Evolutionary conservation across 768 basidiomycete species (phyloP).

Genomic region (Boletus barrowsii): DNA sequence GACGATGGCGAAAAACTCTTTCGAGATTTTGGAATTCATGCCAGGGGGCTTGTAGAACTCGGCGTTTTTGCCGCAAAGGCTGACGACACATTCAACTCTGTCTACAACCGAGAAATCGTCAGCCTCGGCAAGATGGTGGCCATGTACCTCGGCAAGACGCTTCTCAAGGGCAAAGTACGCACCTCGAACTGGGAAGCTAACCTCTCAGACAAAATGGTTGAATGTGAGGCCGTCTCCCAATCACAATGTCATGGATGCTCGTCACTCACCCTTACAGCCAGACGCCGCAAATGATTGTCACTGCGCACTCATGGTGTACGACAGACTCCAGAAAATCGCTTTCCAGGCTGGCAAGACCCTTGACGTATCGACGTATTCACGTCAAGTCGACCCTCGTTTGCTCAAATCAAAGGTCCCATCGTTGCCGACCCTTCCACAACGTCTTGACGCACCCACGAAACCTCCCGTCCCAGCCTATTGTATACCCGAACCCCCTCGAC

Average conservation of each 20-base stretch:
- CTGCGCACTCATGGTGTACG: conserved; percentile 44
- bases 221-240: conserved; percentile 28
- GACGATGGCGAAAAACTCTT: conserved; percentile 50
- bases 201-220: conserved; percentile 37
- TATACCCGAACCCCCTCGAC: conserved; percentile 29
- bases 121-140: conserved; percentile 43
- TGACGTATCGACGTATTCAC: conserved; percentile 21
- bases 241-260: not conserved
- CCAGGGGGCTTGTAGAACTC: conserved; percentile 44
- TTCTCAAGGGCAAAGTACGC: conserved; percentile 46
- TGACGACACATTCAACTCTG: conserved; percentile 34
- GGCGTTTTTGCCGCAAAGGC: conserved; percentile 40
- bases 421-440: not conserved
- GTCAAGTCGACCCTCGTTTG: conserved; percentile 23
- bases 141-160: conserved; percentile 36
- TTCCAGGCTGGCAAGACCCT: conserved; percentile 16
- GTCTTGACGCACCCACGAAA: not conserved
- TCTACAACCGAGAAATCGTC: conserved; percentile 39
- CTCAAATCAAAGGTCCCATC: not conserved
- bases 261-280: conserved; percentile 10
- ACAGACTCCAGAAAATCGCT: conserved; percentile 35
- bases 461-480: conserved; percentile 20
- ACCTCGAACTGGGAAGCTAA: conserved; percentile 44
- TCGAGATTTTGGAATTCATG: conserved; percentile 43
- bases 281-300: conserved; percentile 55